Conservation (phyloP, 1,284 basidiomycete genomes). For the Moesziomyces parantarcticus region DNA sequence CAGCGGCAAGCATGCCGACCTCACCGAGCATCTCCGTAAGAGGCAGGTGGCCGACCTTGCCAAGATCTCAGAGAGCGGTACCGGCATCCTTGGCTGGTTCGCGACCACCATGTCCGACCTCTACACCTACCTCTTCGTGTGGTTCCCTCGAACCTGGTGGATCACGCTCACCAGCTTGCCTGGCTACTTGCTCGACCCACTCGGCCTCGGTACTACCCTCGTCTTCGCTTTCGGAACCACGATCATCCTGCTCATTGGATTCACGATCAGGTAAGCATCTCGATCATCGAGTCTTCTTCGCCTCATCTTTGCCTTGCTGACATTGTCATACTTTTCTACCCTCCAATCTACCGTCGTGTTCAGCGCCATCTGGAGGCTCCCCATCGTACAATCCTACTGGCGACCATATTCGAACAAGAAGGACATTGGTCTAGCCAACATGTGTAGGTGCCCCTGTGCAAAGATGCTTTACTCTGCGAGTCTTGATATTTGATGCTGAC, state of each 20-base stretch:
- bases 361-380: slow-evolving; percentile 37
- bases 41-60: slow-evolving; percentile 26
- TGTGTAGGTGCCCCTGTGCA: slow-evolving; percentile 13
- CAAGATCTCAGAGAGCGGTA: slow-evolving; percentile 16
- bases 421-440: slow-evolving; percentile 34
- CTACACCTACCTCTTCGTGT: slow-evolving; percentile 21
- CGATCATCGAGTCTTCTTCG: not conserved
- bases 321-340: not conserved
- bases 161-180: slow-evolving; percentile 34
- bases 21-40: slow-evolving; percentile 27
- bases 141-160: slow-evolving; percentile 40
- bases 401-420: slow-evolving; percentile 10
- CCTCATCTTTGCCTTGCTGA: not conserved
- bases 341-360: not conserved
- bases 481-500: not conserved
- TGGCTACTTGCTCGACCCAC: slow-evolving; percentile 24
- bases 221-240: slow-evolving; percentile 23
- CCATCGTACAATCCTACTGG: slow-evolving; percentile 26
- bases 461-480: no score
- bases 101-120: slow-evolving; percentile 14
- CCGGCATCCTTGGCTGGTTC: slow-evolving; percentile 27
- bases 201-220: slow-evolving; percentile 17
- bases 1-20: slow-evolving; percentile 23
- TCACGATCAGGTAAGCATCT: slow-evolving; percentile 24
- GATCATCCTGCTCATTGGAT: slow-evolving; percentile 14